These are phyloP conservation scores for Penicillium sp. DNA, from an alignment of 2,329 filamentous ascomycete species.

Conservation along the genomic window DNA sequence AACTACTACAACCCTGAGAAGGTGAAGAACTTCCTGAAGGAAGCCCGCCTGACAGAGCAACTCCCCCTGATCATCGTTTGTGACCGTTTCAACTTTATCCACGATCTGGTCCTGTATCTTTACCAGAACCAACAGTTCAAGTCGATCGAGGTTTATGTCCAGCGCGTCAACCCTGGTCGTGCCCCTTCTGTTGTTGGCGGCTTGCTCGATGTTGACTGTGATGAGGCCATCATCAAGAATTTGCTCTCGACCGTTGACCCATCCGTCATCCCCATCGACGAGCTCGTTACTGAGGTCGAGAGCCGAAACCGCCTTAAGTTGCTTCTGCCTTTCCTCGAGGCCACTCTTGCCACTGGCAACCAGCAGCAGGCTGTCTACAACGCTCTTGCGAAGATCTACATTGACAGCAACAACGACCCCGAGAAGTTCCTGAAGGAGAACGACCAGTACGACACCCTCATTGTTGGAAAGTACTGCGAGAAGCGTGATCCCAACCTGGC, in stretches of 20 bases:
- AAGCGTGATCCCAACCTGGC: conserved; percentile 96
- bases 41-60: conserved; percentile 87
- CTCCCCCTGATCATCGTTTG: conserved; percentile 97
- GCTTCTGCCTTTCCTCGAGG: conserved; percentile 91
- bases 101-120: conserved; percentile 91
- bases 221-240: conserved; percentile 93
- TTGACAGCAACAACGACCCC: conserved; percentile 96
- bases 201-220: conserved; percentile 92
- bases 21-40: conserved; percentile 99
- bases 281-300: conserved; percentile 93
- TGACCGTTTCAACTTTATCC: conserved; percentile 98
- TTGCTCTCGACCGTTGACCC: conserved; percentile 82
- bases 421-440: conserved; percentile 98
- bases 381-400: conserved; percentile 98
- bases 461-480: conserved; percentile 96
- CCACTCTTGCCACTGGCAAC: conserved; percentile 83
- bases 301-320: conserved; percentile 93
- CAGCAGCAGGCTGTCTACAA: conserved; percentile 97
- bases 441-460: conserved; percentile 88
- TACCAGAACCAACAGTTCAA: conserved; percentile 99
- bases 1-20: conserved; percentile 88
- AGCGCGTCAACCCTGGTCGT: conserved; percentile 88
- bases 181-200: conserved; percentile 93
- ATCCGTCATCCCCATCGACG: conserved; percentile 84
- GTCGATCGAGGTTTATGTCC: conserved; percentile 97